A percentile compares a stretch with the other conserved stretches of the same genome.
These are phyloP conservation scores for Aspergillus nomiae DNA, from an alignment of 2,329 filamentous ascomycete species.

Conservation along the genomic window DNA sequence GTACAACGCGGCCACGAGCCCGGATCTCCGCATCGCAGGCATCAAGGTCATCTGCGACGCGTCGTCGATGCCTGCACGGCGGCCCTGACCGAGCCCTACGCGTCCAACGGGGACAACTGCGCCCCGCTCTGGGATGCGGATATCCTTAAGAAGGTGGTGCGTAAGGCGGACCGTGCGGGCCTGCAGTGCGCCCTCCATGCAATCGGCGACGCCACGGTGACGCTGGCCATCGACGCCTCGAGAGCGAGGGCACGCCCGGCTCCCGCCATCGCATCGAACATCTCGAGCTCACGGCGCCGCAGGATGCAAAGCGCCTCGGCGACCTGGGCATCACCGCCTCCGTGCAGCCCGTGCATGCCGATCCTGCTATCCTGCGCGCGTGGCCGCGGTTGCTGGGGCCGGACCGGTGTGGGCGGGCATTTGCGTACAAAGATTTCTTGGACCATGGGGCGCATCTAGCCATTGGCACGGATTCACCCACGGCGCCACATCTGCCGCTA, in stretches of 20 bases:
- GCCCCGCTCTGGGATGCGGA: conserved; percentile 48
- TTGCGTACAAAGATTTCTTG: conserved; percentile 53
- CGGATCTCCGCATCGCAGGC: conserved; percentile 48
- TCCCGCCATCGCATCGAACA: conserved; percentile 55
- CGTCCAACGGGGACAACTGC: conserved; percentile 35
- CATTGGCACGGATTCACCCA: conserved; percentile 53
- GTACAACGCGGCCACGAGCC: conserved; percentile 44
- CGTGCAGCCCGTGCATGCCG: conserved; percentile 41
- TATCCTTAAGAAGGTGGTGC: conserved; percentile 45
- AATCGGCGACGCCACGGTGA: conserved; percentile 52
- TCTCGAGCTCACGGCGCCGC: conserved; percentile 50
- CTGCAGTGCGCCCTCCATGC: conserved; percentile 55
- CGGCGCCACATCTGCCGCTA: conserved; percentile 48
- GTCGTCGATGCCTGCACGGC: conserved; percentile 50
- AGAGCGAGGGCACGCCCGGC: conserved; percentile 27
- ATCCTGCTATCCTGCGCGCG: conserved; percentile 50
- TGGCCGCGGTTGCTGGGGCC: conserved; percentile 49
- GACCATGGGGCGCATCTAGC: conserved; percentile 46
- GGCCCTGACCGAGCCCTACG: conserved; percentile 33
- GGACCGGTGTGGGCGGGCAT: conserved; percentile 48
- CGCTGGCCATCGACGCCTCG: conserved; percentile 46
- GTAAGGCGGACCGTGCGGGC: conserved; percentile 44
- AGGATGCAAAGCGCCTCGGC: conserved; percentile 49
- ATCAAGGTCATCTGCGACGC: conserved; percentile 54
- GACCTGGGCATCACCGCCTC: conserved; percentile 48